Evolutionary conservation across 345 rosid genomes (phyloP), one percentile per base, ranked within the genome.

Genomic region (Ailanthus altissimus): DNA sequence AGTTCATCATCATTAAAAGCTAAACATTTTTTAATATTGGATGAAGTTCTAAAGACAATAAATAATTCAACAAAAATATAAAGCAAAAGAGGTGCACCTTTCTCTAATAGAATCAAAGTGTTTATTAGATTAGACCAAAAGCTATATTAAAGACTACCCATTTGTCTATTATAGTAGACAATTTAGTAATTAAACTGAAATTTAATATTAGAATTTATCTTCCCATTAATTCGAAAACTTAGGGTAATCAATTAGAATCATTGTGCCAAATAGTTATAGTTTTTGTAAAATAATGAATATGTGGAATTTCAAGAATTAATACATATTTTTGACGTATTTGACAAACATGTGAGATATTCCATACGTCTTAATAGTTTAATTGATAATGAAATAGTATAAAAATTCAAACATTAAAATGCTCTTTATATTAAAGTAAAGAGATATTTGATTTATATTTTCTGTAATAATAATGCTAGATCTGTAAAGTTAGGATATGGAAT

Each of bases 31-130:
- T 59, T 26, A 5, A 16, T 62, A 63, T 46, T 50, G 2, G 7
- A n/a, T 43, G 51, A 15, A 43, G 28, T 43, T 66, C 1, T 40
- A 11, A 65, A 65, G 14, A 42, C n/a, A n/a, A n/a, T n/a, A n/a
- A n/a, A n/a, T n/a, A n/a, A n/a, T n/a, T n/a, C n/a, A 49, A 20
- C n/a, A 47, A 4, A 32, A 4, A 6, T 43, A 45, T 20, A 63
- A 74, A 74, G 69, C 46, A 74, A 74, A 62, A 62, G 28, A 74
- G 18, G 32, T 25, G 18, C 7, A 3, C 26, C 68, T 62, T 74
- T 62, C 18, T 61, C 18, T 47, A 74, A 14, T 53, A 72, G 65
- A 46, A 60, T 61, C 67, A 59, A 7, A 58, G 38, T 18, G 23
- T 69, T 45, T 28, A 50, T 32, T 28, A 20, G 25, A 69, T 68